Percentiles rank a stretch among this genome's conserved stretches.
Conservation (phyloP, 257 asterid genomes). For the Plantago major region DNA sequence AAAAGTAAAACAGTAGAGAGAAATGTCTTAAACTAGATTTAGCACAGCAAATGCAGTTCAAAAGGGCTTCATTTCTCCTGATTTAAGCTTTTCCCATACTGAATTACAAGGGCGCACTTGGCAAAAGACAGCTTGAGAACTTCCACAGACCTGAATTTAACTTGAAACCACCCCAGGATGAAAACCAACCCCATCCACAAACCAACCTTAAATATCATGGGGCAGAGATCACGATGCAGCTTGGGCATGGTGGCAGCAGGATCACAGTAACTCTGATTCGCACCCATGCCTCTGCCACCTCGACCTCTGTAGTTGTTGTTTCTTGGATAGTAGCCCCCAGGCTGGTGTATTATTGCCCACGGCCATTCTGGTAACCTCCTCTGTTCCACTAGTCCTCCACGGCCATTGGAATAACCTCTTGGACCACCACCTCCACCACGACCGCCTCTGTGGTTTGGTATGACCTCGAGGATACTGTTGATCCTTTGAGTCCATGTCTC, state of each 20-base stretch:
- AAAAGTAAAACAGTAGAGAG: neutral
- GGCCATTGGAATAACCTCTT: slow-evolving; percentile 47
- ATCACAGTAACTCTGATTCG: slow-evolving; percentile 27
- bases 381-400: slow-evolving; percentile 45
- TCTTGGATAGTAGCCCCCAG: slow-evolving; percentile 38
- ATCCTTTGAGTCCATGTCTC: slow-evolving; percentile 31
- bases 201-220: neutral
- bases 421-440: slow-evolving; percentile 35
- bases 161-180: neutral
- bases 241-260: slow-evolving; percentile 20
- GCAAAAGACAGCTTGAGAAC: no score
- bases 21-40: neutral
- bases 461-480: slow-evolving; percentile 35
- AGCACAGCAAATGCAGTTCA: slow-evolving; percentile 7
- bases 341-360: slow-evolving; percentile 38
- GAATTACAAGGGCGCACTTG: neutral
- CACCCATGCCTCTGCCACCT: slow-evolving; percentile 43
- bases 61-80: slow-evolving; percentile 15
- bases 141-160: no score
- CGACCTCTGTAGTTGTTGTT: slow-evolving; percentile 37
- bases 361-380: slow-evolving; percentile 46
- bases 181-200: neutral
- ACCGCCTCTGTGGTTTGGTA: slow-evolving; percentile 38
- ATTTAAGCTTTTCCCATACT: slow-evolving; percentile 2
- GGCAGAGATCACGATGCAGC: slow-evolving; percentile 23